These are phyloP conservation scores for Ceratobasidium sp. DNA, from an alignment of 1,284 basidiomycete species.

Conservation along the genomic window DNA sequence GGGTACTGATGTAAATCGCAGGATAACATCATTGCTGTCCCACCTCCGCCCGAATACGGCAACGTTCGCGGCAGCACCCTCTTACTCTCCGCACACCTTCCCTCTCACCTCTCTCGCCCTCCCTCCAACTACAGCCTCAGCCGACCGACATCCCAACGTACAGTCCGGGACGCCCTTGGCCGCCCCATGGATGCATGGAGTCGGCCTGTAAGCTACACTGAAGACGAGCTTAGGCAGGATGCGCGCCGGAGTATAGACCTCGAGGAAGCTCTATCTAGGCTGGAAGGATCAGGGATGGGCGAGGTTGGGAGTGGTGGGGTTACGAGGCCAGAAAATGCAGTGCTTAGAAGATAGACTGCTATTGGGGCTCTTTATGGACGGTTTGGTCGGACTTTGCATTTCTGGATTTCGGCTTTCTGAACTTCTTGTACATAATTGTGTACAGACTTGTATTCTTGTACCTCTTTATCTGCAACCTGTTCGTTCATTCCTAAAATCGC, in stretches of 20 bases:
- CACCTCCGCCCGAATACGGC: constrained; percentile 79
- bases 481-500: background rate
- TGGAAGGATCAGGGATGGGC: constrained; percentile 59
- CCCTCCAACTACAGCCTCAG: constrained; percentile 52
- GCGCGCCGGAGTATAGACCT: constrained; percentile 67
- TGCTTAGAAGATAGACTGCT: background rate
- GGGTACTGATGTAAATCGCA: constrained; percentile 7
- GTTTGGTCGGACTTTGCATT: constrained; percentile 10
- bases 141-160: constrained; percentile 53
- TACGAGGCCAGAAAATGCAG: constrained; percentile 18
- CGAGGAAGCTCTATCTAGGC: constrained; percentile 69
- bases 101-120: constrained; percentile 4
- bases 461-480: constrained; percentile 10
- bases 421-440: background rate
- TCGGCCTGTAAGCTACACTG: constrained; percentile 59
- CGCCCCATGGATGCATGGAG: constrained; percentile 67
- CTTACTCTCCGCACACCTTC: constrained; percentile 63
- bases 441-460: background rate
- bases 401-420: background rate
- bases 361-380: background rate
- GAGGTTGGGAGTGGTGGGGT: background rate
- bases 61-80: constrained; percentile 77
- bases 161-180: constrained; percentile 61
- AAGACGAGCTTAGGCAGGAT: constrained; percentile 70
- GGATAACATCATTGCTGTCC: constrained; percentile 63